Evolutionary conservation across 1,139 yeast genomes (phyloP).

Genomic region (Yamadazyma kanchanaburiensis): DNA sequence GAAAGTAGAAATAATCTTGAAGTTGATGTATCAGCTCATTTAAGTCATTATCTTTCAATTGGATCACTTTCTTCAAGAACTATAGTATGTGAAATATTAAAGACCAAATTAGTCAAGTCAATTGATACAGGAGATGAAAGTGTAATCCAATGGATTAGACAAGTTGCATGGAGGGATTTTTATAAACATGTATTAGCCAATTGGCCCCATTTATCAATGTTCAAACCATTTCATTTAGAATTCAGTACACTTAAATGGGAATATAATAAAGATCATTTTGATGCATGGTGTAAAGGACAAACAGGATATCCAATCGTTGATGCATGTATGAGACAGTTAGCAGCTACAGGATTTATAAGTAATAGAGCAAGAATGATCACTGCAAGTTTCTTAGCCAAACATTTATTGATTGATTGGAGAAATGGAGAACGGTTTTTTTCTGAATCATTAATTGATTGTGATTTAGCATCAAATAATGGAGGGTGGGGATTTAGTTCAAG

Average conservation of each 20-base stretch:
- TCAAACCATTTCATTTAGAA: slow-evolving; percentile 45
- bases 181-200: slow-evolving; percentile 46
- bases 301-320: slow-evolving; percentile 59
- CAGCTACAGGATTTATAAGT: slow-evolving; percentile 49
- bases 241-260: slow-evolving; percentile 40
- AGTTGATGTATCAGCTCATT: slow-evolving; percentile 32
- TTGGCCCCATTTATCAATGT: slow-evolving; percentile 53
- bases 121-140: slow-evolving; percentile 23
- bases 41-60: slow-evolving; percentile 45
- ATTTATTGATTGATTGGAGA: slow-evolving; percentile 53
- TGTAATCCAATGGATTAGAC: slow-evolving; percentile 43
- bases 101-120: slow-evolving; percentile 17
- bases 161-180: slow-evolving; percentile 58
- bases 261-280: slow-evolving; percentile 31
- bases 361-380: slow-evolving; percentile 54
- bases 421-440: slow-evolving; percentile 52
- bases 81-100: slow-evolving; percentile 25
- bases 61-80: slow-evolving; percentile 46
- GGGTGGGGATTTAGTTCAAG: slow-evolving; percentile 59
- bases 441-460: slow-evolving; percentile 48
- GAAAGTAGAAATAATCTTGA: slow-evolving; percentile 23
- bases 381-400: slow-evolving; percentile 50
- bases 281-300: slow-evolving; percentile 48
- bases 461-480: slow-evolving; percentile 51
- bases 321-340: slow-evolving; percentile 53